Evolutionary conservation across 495 filamentous ascomycete species (phyloP).

Genomic region (Tuber indicum): DNA sequence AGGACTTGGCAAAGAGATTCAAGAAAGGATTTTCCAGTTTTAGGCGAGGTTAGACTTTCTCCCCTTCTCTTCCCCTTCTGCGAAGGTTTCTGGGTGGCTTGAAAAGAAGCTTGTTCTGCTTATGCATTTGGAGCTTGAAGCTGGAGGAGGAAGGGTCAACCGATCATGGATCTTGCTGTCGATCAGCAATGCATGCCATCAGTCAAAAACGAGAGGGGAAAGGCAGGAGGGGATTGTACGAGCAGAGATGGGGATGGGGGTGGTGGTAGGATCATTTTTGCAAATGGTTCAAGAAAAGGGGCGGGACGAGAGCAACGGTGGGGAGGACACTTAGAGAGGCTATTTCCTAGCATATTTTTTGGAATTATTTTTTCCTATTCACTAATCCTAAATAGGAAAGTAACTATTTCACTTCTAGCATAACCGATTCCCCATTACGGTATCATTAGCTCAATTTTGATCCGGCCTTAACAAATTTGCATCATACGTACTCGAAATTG

Average conservation of each 20-base stretch:
- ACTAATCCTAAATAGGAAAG: too few species aligned
- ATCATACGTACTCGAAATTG: too few species aligned
- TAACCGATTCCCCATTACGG: too few species aligned
- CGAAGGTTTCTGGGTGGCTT: conserved; percentile 1
- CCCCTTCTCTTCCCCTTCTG: background rate
- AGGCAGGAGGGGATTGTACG: background rate
- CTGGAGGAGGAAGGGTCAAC: conserved; percentile 26
- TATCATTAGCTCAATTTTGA: too few species aligned
- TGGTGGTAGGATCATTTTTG: background rate
- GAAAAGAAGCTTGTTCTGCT: conserved; percentile 36
- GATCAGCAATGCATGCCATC: background rate
- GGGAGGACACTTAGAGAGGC: too few species aligned
- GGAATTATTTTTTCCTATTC: too few species aligned
- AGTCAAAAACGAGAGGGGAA: background rate
- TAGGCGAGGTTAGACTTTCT: background rate
- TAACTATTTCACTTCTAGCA: too few species aligned
- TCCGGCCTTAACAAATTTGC: too few species aligned
- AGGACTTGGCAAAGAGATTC: background rate
- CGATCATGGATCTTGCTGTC: conserved; percentile 11
- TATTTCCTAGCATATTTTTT: too few species aligned
- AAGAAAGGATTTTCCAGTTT: background rate
- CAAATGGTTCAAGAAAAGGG: background rate
- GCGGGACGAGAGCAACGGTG: too few species aligned
- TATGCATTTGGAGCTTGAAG: conserved; percentile 15
- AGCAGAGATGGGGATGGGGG: background rate